Evolutionary conservation across 2,329 filamentous ascomycete genomes (phyloP).

Genomic region (Byssothecium circinans): DNA sequence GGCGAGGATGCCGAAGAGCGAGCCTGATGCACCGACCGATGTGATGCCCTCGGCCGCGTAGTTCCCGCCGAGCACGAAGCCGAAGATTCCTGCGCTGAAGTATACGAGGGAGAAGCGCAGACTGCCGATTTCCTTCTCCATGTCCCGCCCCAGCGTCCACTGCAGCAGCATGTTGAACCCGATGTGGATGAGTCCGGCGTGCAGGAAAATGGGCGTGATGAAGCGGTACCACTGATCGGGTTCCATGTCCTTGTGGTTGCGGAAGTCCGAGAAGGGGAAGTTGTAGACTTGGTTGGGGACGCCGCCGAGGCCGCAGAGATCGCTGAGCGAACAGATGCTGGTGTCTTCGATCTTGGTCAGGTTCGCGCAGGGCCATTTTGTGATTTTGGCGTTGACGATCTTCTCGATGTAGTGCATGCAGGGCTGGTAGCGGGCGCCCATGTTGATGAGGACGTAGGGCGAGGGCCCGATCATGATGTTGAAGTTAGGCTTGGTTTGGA

Average conservation of each 20-base stretch:
- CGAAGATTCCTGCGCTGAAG: slow-evolving; percentile 88
- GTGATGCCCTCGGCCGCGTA: slow-evolving; percentile 80
- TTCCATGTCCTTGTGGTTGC: slow-evolving; percentile 60
- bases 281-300: slow-evolving; percentile 63
- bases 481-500: slow-evolving; percentile 79
- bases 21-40: slow-evolving; percentile 83
- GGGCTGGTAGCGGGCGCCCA: slow-evolving; percentile 88
- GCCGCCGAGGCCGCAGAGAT: slow-evolving; percentile 82
- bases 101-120: slow-evolving; percentile 90
- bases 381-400: slow-evolving; percentile 57
- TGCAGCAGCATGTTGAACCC: slow-evolving; percentile 94
- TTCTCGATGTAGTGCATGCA: slow-evolving; percentile 86
- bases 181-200: slow-evolving; percentile 92
- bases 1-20: slow-evolving; percentile 88
- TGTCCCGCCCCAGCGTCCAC: slow-evolving; percentile 84
- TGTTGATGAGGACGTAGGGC: slow-evolving; percentile 87
- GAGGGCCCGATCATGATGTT: slow-evolving; percentile 98
- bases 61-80: slow-evolving; percentile 92
- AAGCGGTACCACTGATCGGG: slow-evolving; percentile 98
- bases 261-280: slow-evolving; percentile 44
- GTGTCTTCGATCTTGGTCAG: slow-evolving; percentile 59
- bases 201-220: slow-evolving; percentile 92
- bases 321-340: slow-evolving; percentile 69
- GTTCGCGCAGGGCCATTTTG: slow-evolving; percentile 80
- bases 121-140: slow-evolving; percentile 87